Conservation (phyloP, 1,139 yeast species). For the Petasospora fabianii region DNA sequence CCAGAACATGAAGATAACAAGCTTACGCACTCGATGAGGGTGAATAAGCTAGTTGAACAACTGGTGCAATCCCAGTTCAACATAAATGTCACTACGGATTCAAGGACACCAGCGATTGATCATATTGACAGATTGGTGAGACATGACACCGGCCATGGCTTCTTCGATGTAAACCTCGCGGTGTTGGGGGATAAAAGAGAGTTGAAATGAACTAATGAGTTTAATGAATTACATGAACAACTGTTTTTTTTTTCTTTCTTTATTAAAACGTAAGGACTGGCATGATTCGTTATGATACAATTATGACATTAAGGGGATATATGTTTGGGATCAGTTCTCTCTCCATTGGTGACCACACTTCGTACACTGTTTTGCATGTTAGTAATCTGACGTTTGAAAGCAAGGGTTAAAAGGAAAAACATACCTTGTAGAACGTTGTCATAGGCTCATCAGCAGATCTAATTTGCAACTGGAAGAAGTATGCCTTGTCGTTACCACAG, state of each 20-base stretch:
- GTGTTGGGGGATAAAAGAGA: not conserved
- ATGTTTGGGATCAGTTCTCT: constrained; percentile 63
- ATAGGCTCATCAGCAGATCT: constrained; percentile 78
- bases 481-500: constrained; percentile 90
- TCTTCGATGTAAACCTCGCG: not conserved
- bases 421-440: constrained; percentile 82
- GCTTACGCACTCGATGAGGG: no score
- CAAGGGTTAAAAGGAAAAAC: not conserved
- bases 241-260: no score
- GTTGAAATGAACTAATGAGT: not conserved
- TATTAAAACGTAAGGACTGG: no score
- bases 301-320: no score
- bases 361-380: constrained; percentile 48
- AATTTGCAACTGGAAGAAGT: constrained; percentile 94
- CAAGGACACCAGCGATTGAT: no score
- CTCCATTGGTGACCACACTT: constrained; percentile 96
- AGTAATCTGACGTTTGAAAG: not conserved
- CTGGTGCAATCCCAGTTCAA: no score
- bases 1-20: no score
- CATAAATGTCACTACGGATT: no score
- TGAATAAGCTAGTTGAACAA: no score
- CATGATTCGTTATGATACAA: no score
- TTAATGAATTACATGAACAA: no score
- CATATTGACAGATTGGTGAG: not conserved
- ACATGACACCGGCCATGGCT: not conserved